Conservation (phyloP, 129 eudicot genomes). For the Apium graveolens region DNA sequence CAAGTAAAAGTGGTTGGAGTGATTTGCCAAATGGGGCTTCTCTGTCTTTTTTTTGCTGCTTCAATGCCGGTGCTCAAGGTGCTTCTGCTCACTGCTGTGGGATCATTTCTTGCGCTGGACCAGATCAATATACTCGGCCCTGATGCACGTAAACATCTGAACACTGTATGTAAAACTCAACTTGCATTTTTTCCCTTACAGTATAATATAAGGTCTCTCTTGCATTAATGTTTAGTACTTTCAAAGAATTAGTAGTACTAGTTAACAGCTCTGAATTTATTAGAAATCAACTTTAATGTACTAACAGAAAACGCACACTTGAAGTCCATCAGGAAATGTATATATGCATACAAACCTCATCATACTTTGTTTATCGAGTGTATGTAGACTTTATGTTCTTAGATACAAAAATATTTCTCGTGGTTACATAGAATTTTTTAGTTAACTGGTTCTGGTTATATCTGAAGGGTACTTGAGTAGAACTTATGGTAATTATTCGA, state of each 20-base stretch:
- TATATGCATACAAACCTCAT: background rate
- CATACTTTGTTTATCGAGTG: background rate
- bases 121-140: slow-evolving; percentile 45
- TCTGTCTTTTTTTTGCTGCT: slow-evolving; percentile 57
- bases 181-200: background rate
- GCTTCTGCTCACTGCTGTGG: slow-evolving; percentile 66
- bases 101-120: slow-evolving; percentile 61
- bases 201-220: background rate
- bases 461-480: too few species aligned
- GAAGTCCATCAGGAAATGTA: background rate
- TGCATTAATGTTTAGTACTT: background rate
- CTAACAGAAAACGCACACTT: background rate
- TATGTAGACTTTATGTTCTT: background rate
- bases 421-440: background rate
- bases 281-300: background rate
- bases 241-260: background rate
- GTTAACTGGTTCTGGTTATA: too few species aligned
- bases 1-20: background rate
- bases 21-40: slow-evolving; percentile 32
- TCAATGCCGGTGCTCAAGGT: slow-evolving; percentile 75
- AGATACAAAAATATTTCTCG: background rate
- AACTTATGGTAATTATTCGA: background rate
- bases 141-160: slow-evolving; percentile 17
- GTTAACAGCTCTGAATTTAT: background rate
- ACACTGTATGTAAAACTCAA: slow-evolving; percentile 2